Conservation (phyloP, 2,329 filamentous ascomycete genomes). For the Xylariaceae sp. region DNA sequence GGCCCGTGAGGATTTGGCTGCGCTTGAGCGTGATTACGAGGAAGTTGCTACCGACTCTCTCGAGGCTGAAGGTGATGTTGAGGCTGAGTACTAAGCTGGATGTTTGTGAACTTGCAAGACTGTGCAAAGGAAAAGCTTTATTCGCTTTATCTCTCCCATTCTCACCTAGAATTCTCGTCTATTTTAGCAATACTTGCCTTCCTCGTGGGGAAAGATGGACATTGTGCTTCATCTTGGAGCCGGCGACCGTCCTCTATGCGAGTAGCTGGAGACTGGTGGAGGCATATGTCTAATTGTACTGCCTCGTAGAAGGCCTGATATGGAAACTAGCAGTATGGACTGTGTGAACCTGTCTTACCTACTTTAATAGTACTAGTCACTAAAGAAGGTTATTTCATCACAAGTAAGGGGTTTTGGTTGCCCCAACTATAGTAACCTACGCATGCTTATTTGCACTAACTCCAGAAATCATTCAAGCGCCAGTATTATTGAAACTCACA, state of each 20-base stretch:
- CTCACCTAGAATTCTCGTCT: constrained; percentile 17
- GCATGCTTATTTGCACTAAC: background rate
- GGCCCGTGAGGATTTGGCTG: constrained; percentile 97
- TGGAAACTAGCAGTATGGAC: constrained; percentile 42
- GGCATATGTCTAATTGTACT: constrained; percentile 35
- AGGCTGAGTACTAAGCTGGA: constrained; percentile 83
- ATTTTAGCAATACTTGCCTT: constrained; percentile 9
- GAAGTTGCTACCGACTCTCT: constrained; percentile 96
- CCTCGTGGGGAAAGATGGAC: constrained; percentile 5
- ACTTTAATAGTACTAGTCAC: constrained; percentile 41
- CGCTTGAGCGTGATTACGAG: constrained; percentile 97
- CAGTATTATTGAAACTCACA: background rate
- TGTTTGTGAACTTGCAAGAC: constrained; percentile 24
- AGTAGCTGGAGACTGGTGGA: constrained; percentile 30
- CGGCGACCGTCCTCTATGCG: constrained; percentile 9
- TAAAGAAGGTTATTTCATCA: constrained; percentile 6
- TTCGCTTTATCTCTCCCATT: constrained; percentile 25
- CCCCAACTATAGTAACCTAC: background rate
- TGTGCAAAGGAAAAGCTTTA: constrained; percentile 27
- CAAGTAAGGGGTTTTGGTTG: background rate
- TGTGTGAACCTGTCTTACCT: constrained; percentile 43
- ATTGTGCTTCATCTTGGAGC: constrained; percentile 15
- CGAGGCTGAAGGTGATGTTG: constrained; percentile 81
- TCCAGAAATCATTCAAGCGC: background rate
- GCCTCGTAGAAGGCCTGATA: constrained; percentile 33